Evolutionary conservation across 805 yeast species (phyloP).

Genomic region (Candida succiphila): DNA sequence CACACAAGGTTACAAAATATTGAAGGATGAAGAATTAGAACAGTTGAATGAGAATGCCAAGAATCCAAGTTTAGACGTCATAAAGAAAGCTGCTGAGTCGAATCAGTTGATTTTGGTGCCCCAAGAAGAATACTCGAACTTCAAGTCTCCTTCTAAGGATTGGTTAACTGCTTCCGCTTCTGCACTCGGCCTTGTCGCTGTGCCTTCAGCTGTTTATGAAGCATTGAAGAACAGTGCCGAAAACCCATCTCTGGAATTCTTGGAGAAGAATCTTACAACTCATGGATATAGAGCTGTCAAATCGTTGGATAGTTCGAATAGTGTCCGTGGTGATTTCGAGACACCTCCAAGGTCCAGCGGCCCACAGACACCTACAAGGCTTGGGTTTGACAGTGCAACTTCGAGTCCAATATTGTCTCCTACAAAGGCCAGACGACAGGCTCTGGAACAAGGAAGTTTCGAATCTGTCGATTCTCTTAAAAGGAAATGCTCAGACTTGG

Average conservation of each 20-base stretch:
- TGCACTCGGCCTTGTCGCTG: slow-evolving; percentile 25
- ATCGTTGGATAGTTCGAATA: slow-evolving; percentile 6
- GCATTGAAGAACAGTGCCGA: slow-evolving; percentile 3
- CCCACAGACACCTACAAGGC: not conserved
- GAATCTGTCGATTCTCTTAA: slow-evolving; percentile 15
- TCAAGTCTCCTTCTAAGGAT: slow-evolving; percentile 4
- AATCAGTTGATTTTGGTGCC: slow-evolving; percentile 9
- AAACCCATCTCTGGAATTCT: slow-evolving; percentile 18
- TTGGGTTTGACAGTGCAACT: not conserved
- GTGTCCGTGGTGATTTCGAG: not conserved
- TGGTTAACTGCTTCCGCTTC: slow-evolving; percentile 16
- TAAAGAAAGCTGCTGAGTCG: not conserved
- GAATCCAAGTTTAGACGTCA: slow-evolving; percentile 6
- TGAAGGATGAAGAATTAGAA: no score
- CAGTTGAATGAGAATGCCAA: no score
- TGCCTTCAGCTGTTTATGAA: slow-evolving; percentile 20
- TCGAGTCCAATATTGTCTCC: slow-evolving; percentile 1
- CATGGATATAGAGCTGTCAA: slow-evolving; percentile 18
- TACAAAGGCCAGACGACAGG: slow-evolving; percentile 2
- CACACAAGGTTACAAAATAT: no score
- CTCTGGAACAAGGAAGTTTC: slow-evolving; percentile 6
- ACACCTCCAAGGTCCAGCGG: no score
- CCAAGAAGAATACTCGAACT: slow-evolving; percentile 13
- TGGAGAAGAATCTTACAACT: slow-evolving; percentile 10
- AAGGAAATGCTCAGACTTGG: slow-evolving; percentile 15